Evolutionary conservation across 257 asterid species (phyloP), one percentile per base, ranked within the genome.

Genomic region (Nicotiana noctiflora): DNA sequence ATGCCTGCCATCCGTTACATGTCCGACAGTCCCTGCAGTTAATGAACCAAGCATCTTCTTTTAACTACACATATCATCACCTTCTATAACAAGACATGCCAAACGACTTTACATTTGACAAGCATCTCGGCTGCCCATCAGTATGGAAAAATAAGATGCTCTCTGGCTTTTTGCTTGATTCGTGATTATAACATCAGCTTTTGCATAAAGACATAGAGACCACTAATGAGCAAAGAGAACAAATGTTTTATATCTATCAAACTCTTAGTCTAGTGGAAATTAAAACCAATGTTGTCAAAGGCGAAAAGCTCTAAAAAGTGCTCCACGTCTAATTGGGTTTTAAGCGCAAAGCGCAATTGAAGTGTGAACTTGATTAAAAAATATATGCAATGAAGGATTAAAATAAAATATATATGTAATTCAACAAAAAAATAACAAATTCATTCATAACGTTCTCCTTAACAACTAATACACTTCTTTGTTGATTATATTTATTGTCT

Each of bases 1-100:
- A 87, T 9, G 98, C 99, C 86, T 89, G 92, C 99, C 97, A 93
- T 51, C 97, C 99, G 75, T 84, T 85, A 90, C 99, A 96, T 66
- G 96, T 88, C 84, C 85, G 83, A 75, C 99, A 93, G 82, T 95
- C 90, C 88, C 99, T 95, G 87, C 88, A 85, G 62, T 77, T 80
- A 81, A 82, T 85, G 76, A 34, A 65, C 51, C 46, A 57, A 66
- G 40, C 15, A 75, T 70, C 75, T 70, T 83, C 40, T 77, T 70
- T 65, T 56, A 46, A 67, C 44, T 53, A 79, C 17, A 31, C 74
- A 62, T 10, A 8, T 9, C 51, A 60, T 12, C 29, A 61, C 65
- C 55, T 59, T 40, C 75, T 40, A 57, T 40, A 56, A 68, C 52
- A 15, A 49, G 56, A 80, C 74, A 77, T 63, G 44, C 76, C 46